Evolutionary conservation across 1,139 yeast species (phyloP).

Genomic region (Debaryomycetaceae sp.): DNA sequence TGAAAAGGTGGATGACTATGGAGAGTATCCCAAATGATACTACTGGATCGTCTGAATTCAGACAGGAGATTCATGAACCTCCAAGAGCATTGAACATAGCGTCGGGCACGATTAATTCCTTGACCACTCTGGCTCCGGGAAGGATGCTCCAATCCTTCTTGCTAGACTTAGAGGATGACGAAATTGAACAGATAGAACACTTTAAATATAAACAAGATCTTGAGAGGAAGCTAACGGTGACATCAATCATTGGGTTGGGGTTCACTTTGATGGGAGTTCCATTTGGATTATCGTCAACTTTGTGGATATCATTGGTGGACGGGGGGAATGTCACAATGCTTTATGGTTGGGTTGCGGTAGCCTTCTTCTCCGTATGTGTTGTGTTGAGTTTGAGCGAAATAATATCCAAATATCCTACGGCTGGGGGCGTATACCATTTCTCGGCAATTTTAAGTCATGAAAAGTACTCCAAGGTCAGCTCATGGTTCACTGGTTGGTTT

Average conservation of each 20-base stretch:
- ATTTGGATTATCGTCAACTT: constrained; percentile 66
- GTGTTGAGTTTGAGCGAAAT: constrained; percentile 69
- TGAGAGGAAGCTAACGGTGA: constrained; percentile 60
- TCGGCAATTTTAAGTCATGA: constrained; percentile 66
- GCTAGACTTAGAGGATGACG: constrained; percentile 38
- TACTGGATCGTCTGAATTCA: neutral
- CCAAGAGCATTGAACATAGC: neutral
- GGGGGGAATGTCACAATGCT: constrained; percentile 73
- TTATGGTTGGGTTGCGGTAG: constrained; percentile 67
- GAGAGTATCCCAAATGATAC: neutral
- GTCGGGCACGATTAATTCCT: neutral
- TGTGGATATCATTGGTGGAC: constrained; percentile 64
- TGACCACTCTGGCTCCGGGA: constrained; percentile 16
- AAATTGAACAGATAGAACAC: constrained; percentile 59
- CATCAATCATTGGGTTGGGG: constrained; percentile 69
- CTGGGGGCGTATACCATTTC: constrained; percentile 73
- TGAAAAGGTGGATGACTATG: neutral
- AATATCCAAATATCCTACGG: constrained; percentile 70
- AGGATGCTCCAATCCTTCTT: constrained; percentile 18
- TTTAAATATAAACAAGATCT: constrained; percentile 69
- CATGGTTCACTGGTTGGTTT: constrained; percentile 80
- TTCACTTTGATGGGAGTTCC: constrained; percentile 80
- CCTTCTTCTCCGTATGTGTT: constrained; percentile 57
- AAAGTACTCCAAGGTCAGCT: constrained; percentile 48
- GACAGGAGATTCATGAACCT: neutral